A percentile compares a stretch with the other conserved stretches of the same genome.
Evolutionary conservation across 2,329 filamentous ascomycete genomes (phyloP).

Genomic region (Amphichorda felina): DNA sequence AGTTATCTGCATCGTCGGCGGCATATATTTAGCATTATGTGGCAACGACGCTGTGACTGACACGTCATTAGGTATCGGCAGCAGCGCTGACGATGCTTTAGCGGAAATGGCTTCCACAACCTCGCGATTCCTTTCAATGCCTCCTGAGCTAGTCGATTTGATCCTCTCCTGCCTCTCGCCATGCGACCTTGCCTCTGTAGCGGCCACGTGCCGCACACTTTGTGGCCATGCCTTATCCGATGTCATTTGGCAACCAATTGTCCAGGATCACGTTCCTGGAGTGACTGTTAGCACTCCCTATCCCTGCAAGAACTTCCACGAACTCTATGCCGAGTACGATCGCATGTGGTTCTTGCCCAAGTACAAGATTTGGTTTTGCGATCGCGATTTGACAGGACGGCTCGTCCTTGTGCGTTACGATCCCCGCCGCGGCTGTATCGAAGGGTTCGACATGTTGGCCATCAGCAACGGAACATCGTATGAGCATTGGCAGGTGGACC

Average conservation of each 20-base stretch:
- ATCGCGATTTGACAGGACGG: conserved; percentile 61
- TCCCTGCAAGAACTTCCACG: conserved; percentile 52
- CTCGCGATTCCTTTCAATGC: conserved; percentile 41
- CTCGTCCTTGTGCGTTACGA: conserved; percentile 71
- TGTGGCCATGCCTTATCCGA: conserved; percentile 51
- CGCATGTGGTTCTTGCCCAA: conserved; percentile 76
- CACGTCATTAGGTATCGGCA: too few relatives aligned
- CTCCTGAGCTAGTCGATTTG: conserved; percentile 62
- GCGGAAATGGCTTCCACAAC: too few relatives aligned
- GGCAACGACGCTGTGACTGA: too few relatives aligned
- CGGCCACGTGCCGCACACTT: conserved; percentile 50
- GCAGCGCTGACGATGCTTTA: too few relatives aligned
- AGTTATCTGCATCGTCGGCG: too few relatives aligned
- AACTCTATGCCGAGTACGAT: conserved; percentile 64
- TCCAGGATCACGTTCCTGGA: conserved; percentile 57
- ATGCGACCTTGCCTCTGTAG: conserved; percentile 47
- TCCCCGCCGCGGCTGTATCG: conserved; percentile 59
- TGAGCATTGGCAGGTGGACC: conserved; percentile 53
- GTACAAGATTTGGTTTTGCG: conserved; percentile 77
- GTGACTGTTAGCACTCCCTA: conserved; percentile 37
- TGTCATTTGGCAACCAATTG: conserved; percentile 56
- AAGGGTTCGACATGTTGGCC: conserved; percentile 66
- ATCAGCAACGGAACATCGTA: conserved; percentile 42
- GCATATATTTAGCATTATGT: too few relatives aligned
- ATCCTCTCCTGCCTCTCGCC: conserved; percentile 58